Base-by-base conservation (phyloP, 495 filamentous ascomycete genomes). In the Platismatia glauca region DNA sequence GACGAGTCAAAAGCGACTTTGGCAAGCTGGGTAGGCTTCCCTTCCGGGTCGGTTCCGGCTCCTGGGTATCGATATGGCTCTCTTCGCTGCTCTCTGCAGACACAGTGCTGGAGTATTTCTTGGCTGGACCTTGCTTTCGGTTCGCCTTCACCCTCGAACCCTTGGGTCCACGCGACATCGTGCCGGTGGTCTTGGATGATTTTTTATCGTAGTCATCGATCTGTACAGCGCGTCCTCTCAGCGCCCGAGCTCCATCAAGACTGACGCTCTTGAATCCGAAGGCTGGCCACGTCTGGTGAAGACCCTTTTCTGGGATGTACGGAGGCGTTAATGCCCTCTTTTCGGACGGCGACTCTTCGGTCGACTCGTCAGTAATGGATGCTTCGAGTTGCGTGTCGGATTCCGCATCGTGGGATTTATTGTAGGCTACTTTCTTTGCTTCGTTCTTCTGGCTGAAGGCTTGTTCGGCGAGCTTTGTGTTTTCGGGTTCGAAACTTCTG, bases 401-500 rank as follows among this genome's bases (percentile, higher is more conserved):
- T 12, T 24, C 44, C 9, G 9, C 44, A 9, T 48, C 9, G 44
- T 24, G 13, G 22, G 9, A 24, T 27, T 29, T 6, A 4, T 31
- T 18, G 24, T 13, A 18, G 24, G 48, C 24, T 52, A 27, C 48
- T 52, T 31, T 52, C 48, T 52, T 48, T 48, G 22, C 0, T 13
- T 27, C 12, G 7, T 48, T 22, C 11, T 48, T 48, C 22, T 27
- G 44, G 3, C 44, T 48, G 22, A 13, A 13, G n/a, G 44, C 44
- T 48, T 27, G 44, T 48, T 27, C 44, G 44, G 2, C 44, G 7
- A 27, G 44, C 44, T 48, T 4, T 48, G 44, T 15, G 22, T 48
- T 11, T 24, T 24, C 11, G 4, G 44, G 11, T 75, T 97, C 92
- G 27, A 88, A 88, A 66, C 95, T 93, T 86, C 96, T 91, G 70